Base-by-base conservation (phyloP, 2,329 filamentous ascomycete species). In the Neospermospora avenae region DNA sequence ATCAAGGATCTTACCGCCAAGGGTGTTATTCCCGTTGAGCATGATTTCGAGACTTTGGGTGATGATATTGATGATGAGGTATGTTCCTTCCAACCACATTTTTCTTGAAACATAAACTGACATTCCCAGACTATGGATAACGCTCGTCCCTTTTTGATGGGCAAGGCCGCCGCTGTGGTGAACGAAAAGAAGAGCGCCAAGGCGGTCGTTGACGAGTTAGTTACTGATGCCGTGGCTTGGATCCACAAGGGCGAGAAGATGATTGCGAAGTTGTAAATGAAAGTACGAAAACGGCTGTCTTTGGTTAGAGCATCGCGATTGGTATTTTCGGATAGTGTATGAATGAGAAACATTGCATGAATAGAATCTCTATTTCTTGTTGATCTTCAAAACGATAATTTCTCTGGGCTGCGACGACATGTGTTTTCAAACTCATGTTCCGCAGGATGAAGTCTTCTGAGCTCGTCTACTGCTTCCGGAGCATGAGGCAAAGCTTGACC, bases 131-230 rank as follows among this genome's bases (percentile, higher is more conserved):
- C 89, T 35, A 86, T 99, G 79, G 95, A 98, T 75, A 91, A 95
- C 73, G 93, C 91, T 71, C 84, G 91, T 61, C 93, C 93, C 14
- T 96, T 86, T 81, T 78, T 97, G 69, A 99, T 99, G 95, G 95
- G 95, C 75, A 96, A 98, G 83, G 93, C 90, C 63, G 90, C 95
- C 39, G 93, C 95, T 28, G 91, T 97, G 34, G 90, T 95, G 59
- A 95, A 93, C 72, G 92, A 98, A 79, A 89, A 88, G 81, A 96
- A 96, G 86, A 80, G 83, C 41, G 95, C 95, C 63, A 96, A 93
- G 84, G 90, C 77, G 18, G 93, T 99, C 63, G 88, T 99, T 41
- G 95, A 99, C 72, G 95, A 99, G 80, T 89, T 99, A 70, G 90
- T 99, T 65, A 77, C 79, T 55, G 93, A 96, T 72, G 95, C 93